Conservation (phyloP, 139 green algal genomes). For the Tetraselmis chui region DNA sequence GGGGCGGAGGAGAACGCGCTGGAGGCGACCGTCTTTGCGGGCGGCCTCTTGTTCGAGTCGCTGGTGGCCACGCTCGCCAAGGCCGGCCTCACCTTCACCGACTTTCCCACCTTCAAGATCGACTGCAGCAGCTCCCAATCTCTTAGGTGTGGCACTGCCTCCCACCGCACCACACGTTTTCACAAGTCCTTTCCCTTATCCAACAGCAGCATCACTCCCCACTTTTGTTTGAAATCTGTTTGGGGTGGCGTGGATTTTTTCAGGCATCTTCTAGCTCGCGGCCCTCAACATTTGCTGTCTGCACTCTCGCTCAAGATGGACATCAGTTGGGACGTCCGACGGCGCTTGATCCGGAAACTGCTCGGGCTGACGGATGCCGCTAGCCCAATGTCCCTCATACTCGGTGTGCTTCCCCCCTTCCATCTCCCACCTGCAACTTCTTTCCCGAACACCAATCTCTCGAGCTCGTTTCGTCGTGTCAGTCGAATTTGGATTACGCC, state of each 20-base stretch:
- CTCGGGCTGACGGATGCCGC: not conserved
- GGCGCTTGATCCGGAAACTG: not conserved
- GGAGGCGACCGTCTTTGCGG: not conserved
- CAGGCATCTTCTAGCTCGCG: not conserved
- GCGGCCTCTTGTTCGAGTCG: not conserved
- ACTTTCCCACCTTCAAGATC: not conserved
- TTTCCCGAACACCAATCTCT: no score
- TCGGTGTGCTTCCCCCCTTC: no score
- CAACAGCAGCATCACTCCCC: no score
- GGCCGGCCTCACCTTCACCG: not conserved
- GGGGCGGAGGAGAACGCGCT: not conserved
- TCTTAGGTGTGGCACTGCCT: not conserved
- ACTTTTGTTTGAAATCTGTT: no score
- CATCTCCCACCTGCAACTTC: no score
- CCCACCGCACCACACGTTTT: no score
- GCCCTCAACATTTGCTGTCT: not conserved
- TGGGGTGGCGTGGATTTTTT: no score
- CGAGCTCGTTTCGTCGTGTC: no score
- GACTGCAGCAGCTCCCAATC: not conserved
- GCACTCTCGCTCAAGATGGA: not conserved
- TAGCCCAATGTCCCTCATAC: not conserved
- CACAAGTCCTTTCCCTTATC: no score
- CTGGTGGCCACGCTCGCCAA: not conserved
- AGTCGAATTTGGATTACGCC: no score
- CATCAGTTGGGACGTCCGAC: not conserved